Conservation (phyloP, 305 asterid species). For the Fraxinus baroniana region DNA sequence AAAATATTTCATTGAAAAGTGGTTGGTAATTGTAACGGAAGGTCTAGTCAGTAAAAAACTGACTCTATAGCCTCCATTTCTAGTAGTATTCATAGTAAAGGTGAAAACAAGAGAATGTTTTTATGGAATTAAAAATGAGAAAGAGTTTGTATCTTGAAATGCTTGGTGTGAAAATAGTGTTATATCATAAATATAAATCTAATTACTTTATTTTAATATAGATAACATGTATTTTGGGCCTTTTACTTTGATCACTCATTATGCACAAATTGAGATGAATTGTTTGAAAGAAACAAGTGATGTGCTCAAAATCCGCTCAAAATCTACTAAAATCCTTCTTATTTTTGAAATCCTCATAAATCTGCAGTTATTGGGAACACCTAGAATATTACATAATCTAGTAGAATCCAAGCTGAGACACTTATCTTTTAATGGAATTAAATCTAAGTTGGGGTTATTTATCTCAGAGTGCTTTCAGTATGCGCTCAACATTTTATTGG, state of each 20-base stretch:
- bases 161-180: background rate
- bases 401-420: too few relatives aligned
- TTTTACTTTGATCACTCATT: background rate
- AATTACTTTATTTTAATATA: too few relatives aligned
- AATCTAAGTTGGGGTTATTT: too few relatives aligned
- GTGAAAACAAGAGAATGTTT: background rate
- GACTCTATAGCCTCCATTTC: background rate
- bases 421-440: too few relatives aligned
- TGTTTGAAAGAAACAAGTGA: too few relatives aligned
- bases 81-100: background rate
- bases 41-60: background rate
- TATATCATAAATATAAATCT: background rate
- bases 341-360: too few relatives aligned
- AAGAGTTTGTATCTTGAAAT: background rate
- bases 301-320: too few relatives aligned
- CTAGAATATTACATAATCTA: too few relatives aligned
- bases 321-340: too few relatives aligned
- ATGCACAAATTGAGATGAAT: too few relatives aligned
- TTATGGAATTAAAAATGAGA: background rate
- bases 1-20: background rate
- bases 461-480: too few relatives aligned
- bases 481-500: conserved; percentile 21
- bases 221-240: background rate
- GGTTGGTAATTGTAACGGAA: background rate
- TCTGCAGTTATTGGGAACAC: too few relatives aligned